phyloP scores from a whole-genome alignment of 441 rosid genomes.

The Erysimum cheiri region DNA sequence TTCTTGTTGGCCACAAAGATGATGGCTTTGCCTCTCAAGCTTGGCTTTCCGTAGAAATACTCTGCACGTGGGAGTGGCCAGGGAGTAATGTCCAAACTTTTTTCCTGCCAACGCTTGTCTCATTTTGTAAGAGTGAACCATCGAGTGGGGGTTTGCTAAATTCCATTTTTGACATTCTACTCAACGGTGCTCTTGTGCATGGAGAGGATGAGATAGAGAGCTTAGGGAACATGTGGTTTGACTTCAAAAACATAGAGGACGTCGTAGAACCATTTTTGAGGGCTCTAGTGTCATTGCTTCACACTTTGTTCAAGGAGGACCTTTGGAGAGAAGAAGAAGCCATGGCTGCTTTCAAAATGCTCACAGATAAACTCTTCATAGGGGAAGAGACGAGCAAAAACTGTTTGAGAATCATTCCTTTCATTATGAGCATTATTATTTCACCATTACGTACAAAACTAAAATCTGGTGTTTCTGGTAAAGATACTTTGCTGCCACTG shows the following conservation, averaged over 20 bases:
- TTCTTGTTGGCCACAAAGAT: constrained; percentile 49
- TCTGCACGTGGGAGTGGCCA: constrained; percentile 96
- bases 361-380: constrained; percentile 72
- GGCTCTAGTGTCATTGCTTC: constrained; percentile 73
- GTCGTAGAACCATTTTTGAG: constrained; percentile 79
- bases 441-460: constrained; percentile 54
- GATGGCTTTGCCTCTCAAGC: constrained; percentile 56
- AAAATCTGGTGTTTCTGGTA: constrained; percentile 44
- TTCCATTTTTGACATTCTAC: constrained; percentile 73
- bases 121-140: constrained; percentile 57
- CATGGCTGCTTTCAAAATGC: constrained; percentile 57
- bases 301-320: constrained; percentile 67
- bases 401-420: constrained; percentile 83
- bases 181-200: constrained; percentile 83
- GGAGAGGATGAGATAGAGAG: constrained; percentile 52
- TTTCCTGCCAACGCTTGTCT: constrained; percentile 72
- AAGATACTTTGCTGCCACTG: constrained; percentile 47
- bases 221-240: constrained; percentile 53
- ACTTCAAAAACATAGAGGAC: constrained; percentile 54
- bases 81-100: constrained; percentile 78
- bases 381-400: constrained; percentile 71
- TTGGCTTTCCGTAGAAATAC: constrained; percentile 92
- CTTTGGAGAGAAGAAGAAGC: constrained; percentile 81
- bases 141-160: constrained; percentile 57
- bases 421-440: constrained; percentile 57